A percentile compares a stretch with the other conserved stretches of the same genome.
These are phyloP conservation scores for Fusarium sarcochroum DNA, from an alignment of 2,329 filamentous ascomycete genomes.

Conservation along the genomic window DNA sequence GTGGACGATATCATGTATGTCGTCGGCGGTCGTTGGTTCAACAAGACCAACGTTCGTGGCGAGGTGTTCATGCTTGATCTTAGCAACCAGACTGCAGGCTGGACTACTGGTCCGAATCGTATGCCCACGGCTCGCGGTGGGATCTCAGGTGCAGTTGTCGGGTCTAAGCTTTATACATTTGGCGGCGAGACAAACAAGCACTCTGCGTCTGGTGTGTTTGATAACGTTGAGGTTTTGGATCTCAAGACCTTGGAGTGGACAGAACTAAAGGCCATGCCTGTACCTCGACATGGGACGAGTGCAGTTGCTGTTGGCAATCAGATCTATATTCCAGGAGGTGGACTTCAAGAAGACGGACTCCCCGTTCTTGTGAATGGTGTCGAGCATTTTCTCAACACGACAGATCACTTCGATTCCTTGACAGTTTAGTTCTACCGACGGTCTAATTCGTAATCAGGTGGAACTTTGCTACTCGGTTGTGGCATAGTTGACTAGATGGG, in stretches of 20 bases:
- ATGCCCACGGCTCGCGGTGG: conserved; percentile 5
- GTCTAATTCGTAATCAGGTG: no score
- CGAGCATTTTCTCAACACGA: no score
- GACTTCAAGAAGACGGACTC: no score
- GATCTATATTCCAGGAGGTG: no score
- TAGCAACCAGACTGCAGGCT: background rate
- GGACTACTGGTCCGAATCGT: background rate
- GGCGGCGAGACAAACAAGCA: background rate
- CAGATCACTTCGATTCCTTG: no score
- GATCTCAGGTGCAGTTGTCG: background rate
- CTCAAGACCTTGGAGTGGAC: background rate
- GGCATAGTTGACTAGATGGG: no score
- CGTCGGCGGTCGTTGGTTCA: background rate
- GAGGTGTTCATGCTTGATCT: background rate
- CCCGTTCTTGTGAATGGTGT: no score
- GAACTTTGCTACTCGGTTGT: no score
- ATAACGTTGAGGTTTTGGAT: background rate
- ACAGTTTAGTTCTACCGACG: no score
- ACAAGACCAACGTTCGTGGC: background rate
- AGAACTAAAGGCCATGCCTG: background rate
- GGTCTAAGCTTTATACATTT: background rate
- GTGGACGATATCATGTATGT: background rate
- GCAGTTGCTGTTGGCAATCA: no score
- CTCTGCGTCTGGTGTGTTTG: background rate
- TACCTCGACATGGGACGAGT: background rate